Percentiles rank a stretch among this genome's conserved stretches.
Conservation (phyloP, 768 basidiomycete genomes). For the Mycena galopus region DNA sequence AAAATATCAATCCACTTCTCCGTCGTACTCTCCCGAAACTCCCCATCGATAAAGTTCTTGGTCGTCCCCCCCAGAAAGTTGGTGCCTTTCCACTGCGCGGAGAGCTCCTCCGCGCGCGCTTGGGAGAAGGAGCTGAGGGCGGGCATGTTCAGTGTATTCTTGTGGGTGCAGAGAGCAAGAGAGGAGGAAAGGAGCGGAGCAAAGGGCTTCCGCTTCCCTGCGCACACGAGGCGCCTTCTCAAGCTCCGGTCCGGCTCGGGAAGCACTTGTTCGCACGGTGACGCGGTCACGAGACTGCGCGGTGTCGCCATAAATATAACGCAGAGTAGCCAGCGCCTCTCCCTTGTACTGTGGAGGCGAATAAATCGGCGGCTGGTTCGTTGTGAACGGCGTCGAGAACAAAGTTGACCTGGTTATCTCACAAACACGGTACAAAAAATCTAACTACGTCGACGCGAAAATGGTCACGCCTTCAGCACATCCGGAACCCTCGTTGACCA, state of each 20-base stretch:
- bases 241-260: too few species aligned
- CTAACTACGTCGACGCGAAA: background rate
- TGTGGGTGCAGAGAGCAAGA: background rate
- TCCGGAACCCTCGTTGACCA: background rate
- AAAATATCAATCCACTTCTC: conserved; percentile 86
- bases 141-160: conserved; percentile 9
- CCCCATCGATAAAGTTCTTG: conserved; percentile 92
- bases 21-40: conserved; percentile 87
- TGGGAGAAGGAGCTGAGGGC: conserved; percentile 26
- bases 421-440: background rate
- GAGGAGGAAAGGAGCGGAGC: background rate
- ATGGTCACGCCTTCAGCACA: background rate
- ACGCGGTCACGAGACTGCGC: too few species aligned
- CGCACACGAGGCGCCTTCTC: background rate
- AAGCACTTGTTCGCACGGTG: too few species aligned
- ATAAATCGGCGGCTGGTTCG: too few species aligned
- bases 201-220: conserved; percentile 14
- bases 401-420: too few species aligned
- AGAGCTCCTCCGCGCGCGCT: conserved; percentile 71
- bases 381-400: too few species aligned
- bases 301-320: too few species aligned
- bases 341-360: too few species aligned
- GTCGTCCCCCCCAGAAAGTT: conserved; percentile 86
- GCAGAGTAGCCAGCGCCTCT: too few species aligned
- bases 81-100: conserved; percentile 87